Evolutionary conservation across 2,329 filamentous ascomycete genomes (phyloP), one percentile per base, ranked within the genome.

Genomic region (Fusarium miscanthi): DNA sequence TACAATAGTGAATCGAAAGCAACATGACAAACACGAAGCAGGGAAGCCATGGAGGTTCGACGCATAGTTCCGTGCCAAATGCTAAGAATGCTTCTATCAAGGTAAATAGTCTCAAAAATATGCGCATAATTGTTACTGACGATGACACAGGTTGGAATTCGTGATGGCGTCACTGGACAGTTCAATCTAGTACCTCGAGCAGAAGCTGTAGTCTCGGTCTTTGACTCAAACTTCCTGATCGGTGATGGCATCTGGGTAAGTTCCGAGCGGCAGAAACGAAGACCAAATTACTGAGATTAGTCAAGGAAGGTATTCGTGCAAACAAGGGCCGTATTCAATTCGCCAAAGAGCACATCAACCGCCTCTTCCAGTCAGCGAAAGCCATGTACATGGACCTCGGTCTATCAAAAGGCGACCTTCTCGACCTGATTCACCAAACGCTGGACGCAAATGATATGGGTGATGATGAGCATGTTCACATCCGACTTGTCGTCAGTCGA

Each of bases 91-190:
- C 54, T 9, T 48, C 46, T 0, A 67, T 67, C 25, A 19, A 8
- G 1, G 63, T 61, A n/a, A 30, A 25, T 12, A 1, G 1, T 0
- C 4, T 7, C 1, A 1, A 0, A 0, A 6, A 3, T 0, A 0
- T 23, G 1, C 1, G 0, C 3, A 11, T 11, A 0, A 8, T 0
- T 8, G 2, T 1, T 13, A 16, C 14, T 60, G 0, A 37, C 6
- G 3, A 30, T 30, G 0, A 35, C 0, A 0, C 0, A 67, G 64
- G n/a, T 67, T 8, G 64, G 64, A 0, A 67, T 67, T 1, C 64
- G 64, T 8, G 54, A 67, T 9, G 64, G 64, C 0, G 46, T 67
- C 0, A 53, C 25, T 2, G 63, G 63, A 0, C 1, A 48, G 1
- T 67, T 67, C 13, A 42, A 8, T 0, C 3, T 67, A 0, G 53